Percentiles rank a stretch among this genome's conserved stretches.
Conservation (phyloP, 2,329 filamentous ascomycete species). For the Trichoderma atrobrunneum region DNA sequence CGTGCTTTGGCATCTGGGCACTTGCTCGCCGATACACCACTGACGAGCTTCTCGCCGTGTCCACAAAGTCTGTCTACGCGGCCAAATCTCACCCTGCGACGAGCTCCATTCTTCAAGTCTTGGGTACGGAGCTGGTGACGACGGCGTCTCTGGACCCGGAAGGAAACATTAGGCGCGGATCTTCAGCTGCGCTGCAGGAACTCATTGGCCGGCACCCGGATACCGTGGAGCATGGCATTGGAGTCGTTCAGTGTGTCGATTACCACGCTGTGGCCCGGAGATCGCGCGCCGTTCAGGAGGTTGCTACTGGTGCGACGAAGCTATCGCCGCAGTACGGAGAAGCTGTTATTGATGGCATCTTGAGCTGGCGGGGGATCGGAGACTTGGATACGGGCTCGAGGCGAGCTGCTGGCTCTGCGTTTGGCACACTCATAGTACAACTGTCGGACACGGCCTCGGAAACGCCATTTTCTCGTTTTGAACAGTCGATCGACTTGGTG, state of each 20-base stretch:
- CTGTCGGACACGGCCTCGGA: conserved; percentile 30
- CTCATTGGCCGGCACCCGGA: conserved; percentile 90
- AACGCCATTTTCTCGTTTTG: conserved; percentile 29
- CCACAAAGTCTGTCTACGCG: conserved; percentile 44
- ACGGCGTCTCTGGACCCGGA: conserved; percentile 83
- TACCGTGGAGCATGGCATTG: conserved; percentile 75
- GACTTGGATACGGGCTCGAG: conserved; percentile 74
- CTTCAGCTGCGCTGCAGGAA: conserved; percentile 91
- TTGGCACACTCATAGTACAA: conserved; percentile 57
- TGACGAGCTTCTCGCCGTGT: conserved; percentile 66
- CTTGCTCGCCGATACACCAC: conserved; percentile 84
- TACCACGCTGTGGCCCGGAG: conserved; percentile 91
- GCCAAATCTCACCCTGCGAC: conserved; percentile 36
- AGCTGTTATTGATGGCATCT: conserved; percentile 65
- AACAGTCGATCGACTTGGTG: conserved; percentile 42
- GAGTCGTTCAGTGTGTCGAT: conserved; percentile 84
- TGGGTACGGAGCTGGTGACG: conserved; percentile 78
- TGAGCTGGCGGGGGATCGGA: conserved; percentile 85
- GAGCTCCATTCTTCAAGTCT: conserved; percentile 64
- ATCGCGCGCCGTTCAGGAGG: conserved; percentile 74
- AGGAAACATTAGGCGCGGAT: conserved; percentile 88
- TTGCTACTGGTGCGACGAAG: conserved; percentile 66
- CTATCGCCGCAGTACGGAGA: conserved; percentile 67
- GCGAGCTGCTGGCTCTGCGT: conserved; percentile 65
- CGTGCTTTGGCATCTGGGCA: conserved; percentile 95